Conservation (phyloP, 2,329 filamentous ascomycete genomes). For the Diaporthe vaccinii region DNA sequence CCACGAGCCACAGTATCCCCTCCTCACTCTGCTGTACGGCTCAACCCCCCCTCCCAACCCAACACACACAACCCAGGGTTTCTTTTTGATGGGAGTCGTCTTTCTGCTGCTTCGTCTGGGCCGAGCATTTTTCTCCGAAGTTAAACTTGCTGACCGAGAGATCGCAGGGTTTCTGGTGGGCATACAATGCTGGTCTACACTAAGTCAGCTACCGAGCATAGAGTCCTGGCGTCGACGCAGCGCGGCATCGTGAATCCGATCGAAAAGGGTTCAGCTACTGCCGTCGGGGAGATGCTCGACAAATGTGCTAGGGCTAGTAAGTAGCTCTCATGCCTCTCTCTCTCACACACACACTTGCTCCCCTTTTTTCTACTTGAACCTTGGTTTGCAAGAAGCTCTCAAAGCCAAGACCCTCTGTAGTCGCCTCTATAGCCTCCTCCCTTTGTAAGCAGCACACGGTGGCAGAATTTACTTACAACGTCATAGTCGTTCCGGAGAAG, state of each 20-base stretch:
- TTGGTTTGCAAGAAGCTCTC: not conserved
- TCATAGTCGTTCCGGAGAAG: constrained; percentile 71
- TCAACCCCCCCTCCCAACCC: not conserved
- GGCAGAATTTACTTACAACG: not conserved
- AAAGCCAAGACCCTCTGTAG: not conserved
- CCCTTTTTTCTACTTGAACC: not conserved
- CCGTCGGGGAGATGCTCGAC: constrained; percentile 91
- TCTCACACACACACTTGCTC: not conserved
- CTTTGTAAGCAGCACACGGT: not conserved
- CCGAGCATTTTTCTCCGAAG: not conserved
- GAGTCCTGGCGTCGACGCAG: constrained; percentile 78
- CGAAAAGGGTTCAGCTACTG: constrained; percentile 60
- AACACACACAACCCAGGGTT: no score
- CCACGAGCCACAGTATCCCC: constrained; percentile 74
- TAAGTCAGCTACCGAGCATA: constrained; percentile 75
- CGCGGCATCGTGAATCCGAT: constrained; percentile 59
- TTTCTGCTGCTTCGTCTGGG: not conserved
- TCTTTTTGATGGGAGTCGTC: not conserved
- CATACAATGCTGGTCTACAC: constrained; percentile 84
- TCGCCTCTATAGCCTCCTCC: not conserved
- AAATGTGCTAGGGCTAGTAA: constrained; percentile 78
- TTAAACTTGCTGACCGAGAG: not conserved
- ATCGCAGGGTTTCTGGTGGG: constrained; percentile 22
- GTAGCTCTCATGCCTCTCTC: not conserved
- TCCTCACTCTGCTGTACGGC: constrained; percentile 79